Evolutionary conservation across 75 land plant species (phyloP).

Genomic region (Picea sitchensis): DNA sequence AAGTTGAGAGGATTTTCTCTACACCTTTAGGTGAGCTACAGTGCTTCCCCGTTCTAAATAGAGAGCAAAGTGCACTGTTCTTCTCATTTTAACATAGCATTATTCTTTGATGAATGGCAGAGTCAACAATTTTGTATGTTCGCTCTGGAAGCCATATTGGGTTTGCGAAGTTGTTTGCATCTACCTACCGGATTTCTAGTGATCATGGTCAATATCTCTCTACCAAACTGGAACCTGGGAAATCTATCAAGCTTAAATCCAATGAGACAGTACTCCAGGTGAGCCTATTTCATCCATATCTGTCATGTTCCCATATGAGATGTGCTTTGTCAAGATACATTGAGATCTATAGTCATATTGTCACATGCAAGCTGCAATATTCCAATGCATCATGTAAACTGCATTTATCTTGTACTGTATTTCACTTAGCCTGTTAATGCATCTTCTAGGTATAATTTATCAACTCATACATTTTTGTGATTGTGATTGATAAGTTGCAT

Average conservation of each 20-base stretch:
- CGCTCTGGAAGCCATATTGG: slow-evolving; percentile 79
- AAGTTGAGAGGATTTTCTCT: slow-evolving; percentile 93
- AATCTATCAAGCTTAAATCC: slow-evolving; percentile 60
- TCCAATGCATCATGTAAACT: too few species aligned
- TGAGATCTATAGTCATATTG: too few species aligned
- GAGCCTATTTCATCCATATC: background rate
- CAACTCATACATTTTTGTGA: too few species aligned
- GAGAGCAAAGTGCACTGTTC: background rate
- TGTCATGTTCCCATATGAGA: too few species aligned
- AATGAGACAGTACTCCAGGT: slow-evolving; percentile 93
- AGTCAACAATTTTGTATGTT: slow-evolving; percentile 83
- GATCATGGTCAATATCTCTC: slow-evolving; percentile 61
- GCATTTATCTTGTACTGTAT: too few species aligned
- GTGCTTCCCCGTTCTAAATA: background rate
- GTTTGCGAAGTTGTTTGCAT: slow-evolving; percentile 62
- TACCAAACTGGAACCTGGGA: slow-evolving; percentile 77
- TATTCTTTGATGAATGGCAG: slow-evolving; percentile 33
- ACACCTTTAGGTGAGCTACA: slow-evolving; percentile 76
- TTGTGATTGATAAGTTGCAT: too few species aligned
- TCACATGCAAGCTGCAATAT: too few species aligned
- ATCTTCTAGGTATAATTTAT: too few species aligned
- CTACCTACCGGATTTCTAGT: slow-evolving; percentile 48
- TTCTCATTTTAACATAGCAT: background rate
- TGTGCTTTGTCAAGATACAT: too few species aligned
- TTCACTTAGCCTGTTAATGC: too few species aligned